A percentile compares a stretch with the other conserved stretches of the same genome.
Conservation (phyloP, 2,329 filamentous ascomycete genomes). For the Sarocladiaceae sp. region DNA sequence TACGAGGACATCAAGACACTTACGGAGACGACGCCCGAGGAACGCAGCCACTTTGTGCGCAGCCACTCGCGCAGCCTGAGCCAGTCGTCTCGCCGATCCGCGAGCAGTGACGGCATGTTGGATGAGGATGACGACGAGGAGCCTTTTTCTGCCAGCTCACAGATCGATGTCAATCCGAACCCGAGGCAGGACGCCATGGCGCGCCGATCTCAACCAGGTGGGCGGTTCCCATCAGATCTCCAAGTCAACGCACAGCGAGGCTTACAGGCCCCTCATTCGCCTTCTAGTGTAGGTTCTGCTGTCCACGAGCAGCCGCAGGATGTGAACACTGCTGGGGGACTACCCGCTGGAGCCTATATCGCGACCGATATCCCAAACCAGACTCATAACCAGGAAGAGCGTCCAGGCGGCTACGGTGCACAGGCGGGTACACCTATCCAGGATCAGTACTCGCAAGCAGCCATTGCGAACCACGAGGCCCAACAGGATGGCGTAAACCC, state of each 20-base stretch:
- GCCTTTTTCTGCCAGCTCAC: constrained; percentile 50
- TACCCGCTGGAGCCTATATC: constrained; percentile 3
- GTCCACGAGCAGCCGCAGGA: constrained; percentile 35
- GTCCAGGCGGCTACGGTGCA: constrained; percentile 36
- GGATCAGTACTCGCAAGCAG: constrained; percentile 43
- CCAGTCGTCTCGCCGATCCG: constrained; percentile 53
- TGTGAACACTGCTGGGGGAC: constrained; percentile 32
- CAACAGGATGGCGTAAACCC: constrained; percentile 51
- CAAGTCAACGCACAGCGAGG: constrained; percentile 72
- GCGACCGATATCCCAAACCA: neutral
- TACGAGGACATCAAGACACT: constrained; percentile 88
- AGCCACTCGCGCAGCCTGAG: constrained; percentile 74
- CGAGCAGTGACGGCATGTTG: constrained; percentile 64
- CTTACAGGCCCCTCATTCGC: constrained; percentile 72
- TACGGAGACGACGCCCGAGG: constrained; percentile 82
- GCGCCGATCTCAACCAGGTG: constrained; percentile 80
- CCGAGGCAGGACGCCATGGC: constrained; percentile 44
- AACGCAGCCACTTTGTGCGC: constrained; percentile 80
- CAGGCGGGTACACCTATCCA: constrained; percentile 39
- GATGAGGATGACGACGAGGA: constrained; percentile 56
- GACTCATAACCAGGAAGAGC: constrained; percentile 11
- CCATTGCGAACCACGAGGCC: constrained; percentile 43
- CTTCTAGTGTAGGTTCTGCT: constrained; percentile 74
- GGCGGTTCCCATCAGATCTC: constrained; percentile 92
- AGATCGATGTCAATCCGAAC: constrained; percentile 36